Percentiles rank a stretch among this genome's conserved stretches.
Evolutionary conservation across 2,329 filamentous ascomycete genomes (phyloP).

Genomic region (Blastomyces silverae): DNA sequence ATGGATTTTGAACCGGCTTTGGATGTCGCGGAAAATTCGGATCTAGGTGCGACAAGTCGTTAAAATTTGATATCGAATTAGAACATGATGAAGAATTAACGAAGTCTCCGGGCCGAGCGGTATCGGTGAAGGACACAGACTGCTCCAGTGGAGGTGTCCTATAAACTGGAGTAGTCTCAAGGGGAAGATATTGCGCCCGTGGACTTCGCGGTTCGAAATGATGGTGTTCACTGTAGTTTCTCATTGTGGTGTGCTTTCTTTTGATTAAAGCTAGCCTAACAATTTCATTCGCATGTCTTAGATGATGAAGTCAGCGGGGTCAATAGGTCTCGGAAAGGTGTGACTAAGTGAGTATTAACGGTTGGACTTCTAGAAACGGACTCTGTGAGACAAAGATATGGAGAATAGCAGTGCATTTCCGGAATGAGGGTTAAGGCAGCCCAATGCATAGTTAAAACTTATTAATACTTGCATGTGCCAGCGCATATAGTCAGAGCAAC

Average conservation of each 20-base stretch:
- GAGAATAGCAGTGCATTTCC: conserved; percentile 18
- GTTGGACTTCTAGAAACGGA: conserved; percentile 19
- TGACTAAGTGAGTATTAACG: conserved; percentile 16
- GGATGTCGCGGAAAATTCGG: neutral
- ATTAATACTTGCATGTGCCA: conserved; percentile 21
- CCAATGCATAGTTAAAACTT: conserved; percentile 17
- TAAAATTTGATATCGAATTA: neutral
- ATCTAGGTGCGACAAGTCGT: neutral
- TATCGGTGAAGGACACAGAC: neutral
- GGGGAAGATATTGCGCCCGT: conserved; percentile 6
- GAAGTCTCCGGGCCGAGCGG: neutral
- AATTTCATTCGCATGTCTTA: conserved; percentile 19
- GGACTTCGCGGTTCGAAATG: conserved; percentile 5
- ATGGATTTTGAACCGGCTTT: neutral
- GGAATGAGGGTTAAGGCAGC: conserved; percentile 14
- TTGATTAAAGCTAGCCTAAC: conserved; percentile 6
- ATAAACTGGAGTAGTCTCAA: conserved; percentile 9
- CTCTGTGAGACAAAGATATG: conserved; percentile 25
- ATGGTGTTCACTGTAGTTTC: conserved; percentile 8
- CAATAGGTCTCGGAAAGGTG: conserved; percentile 15
- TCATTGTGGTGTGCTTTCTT: conserved; percentile 14
- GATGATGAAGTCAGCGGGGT: conserved; percentile 18
- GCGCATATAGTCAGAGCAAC: conserved; percentile 24
- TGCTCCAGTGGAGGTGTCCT: conserved; percentile 8
- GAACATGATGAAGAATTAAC: conserved; percentile 7